These are phyloP conservation scores for Melampsora allii-populina DNA, from an alignment of 1,284 basidiomycete genomes.

Conservation along the genomic window DNA sequence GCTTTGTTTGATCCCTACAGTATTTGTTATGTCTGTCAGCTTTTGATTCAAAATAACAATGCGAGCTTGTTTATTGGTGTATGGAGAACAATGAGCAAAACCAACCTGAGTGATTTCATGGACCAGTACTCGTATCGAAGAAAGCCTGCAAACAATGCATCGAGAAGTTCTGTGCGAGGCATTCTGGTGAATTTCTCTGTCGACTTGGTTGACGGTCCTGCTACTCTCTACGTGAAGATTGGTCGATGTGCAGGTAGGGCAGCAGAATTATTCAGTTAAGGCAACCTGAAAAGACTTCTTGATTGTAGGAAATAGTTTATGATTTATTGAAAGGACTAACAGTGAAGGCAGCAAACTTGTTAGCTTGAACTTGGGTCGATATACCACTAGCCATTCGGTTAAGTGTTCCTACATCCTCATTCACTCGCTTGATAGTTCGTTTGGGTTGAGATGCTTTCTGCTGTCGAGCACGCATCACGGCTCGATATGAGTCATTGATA, in stretches of 20 bases:
- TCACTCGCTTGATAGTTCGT: constrained; percentile 55
- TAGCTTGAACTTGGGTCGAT: constrained; percentile 45
- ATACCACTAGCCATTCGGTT: constrained; percentile 52
- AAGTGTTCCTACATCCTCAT: constrained; percentile 52
- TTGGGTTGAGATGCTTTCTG: constrained; percentile 55
- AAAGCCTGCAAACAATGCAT: constrained; percentile 77
- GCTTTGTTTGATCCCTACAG: constrained; percentile 70
- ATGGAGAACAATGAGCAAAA: not conserved
- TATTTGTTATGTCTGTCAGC: not conserved
- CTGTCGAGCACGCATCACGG: constrained; percentile 54
- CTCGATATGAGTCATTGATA: constrained; percentile 54
- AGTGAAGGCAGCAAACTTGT: constrained; percentile 48
- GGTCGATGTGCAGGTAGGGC: not conserved
- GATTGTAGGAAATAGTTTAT: not conserved
- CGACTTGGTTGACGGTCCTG: constrained; percentile 44
- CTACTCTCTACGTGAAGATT: constrained; percentile 45
- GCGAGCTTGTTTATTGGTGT: not conserved
- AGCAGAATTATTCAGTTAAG: not conserved
- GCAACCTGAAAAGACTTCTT: not conserved
- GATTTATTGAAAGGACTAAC: constrained; percentile 44
- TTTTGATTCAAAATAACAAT: not conserved
- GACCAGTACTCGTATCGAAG: constrained; percentile 75
- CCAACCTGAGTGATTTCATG: constrained; percentile 63
- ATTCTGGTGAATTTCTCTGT: constrained; percentile 67
- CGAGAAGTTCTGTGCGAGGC: constrained; percentile 81